These are phyloP conservation scores for Coix lacrymajobi DNA, from an alignment of 176 grass and related monocot genomes.

Conservation along the genomic window DNA sequence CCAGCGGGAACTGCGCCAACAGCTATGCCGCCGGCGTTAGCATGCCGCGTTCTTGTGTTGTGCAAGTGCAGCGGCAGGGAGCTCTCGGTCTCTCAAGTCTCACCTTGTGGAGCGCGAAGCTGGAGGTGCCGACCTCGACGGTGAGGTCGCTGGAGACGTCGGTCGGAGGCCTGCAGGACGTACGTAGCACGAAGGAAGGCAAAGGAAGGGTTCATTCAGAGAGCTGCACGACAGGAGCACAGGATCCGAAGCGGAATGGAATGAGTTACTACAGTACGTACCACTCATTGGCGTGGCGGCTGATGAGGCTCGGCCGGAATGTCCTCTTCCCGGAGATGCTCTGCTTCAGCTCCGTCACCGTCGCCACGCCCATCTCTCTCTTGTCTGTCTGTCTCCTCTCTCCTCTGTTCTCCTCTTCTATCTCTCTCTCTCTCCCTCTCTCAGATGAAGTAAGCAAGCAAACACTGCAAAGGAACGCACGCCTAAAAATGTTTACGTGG, in stretches of 20 bases:
- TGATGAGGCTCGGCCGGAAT: conserved; percentile 64
- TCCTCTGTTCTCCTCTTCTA: not conserved
- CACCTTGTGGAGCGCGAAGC: conserved; percentile 98
- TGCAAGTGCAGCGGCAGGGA: not conserved
- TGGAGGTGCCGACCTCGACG: conserved; percentile 81
- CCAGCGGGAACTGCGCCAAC: conserved; percentile 85
- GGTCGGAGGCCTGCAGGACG: conserved; percentile 67
- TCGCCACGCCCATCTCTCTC: conserved; percentile 88
- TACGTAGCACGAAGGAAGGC: too few species aligned
- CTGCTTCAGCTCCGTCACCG: conserved; percentile 88
- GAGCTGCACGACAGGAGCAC: not conserved
- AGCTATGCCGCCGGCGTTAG: conserved; percentile 55
- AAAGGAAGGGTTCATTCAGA: not conserved
- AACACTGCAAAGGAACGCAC: conserved; percentile 2
- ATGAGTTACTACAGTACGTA: too few species aligned
- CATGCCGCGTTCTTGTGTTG: not conserved
- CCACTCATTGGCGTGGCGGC: conserved; percentile 79
- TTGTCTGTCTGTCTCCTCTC: conserved; percentile 16
- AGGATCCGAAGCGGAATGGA: not conserved
- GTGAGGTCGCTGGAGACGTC: conserved; percentile 96
- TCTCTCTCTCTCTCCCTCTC: not conserved
- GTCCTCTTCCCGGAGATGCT: conserved; percentile 89
- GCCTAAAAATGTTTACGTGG: conserved; percentile 11
- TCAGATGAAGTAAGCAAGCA: not conserved
- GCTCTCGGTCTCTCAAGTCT: conserved; percentile 53